Conservation (phyloP, 2,329 filamentous ascomycete genomes). For the Grosmannia penicillata region DNA sequence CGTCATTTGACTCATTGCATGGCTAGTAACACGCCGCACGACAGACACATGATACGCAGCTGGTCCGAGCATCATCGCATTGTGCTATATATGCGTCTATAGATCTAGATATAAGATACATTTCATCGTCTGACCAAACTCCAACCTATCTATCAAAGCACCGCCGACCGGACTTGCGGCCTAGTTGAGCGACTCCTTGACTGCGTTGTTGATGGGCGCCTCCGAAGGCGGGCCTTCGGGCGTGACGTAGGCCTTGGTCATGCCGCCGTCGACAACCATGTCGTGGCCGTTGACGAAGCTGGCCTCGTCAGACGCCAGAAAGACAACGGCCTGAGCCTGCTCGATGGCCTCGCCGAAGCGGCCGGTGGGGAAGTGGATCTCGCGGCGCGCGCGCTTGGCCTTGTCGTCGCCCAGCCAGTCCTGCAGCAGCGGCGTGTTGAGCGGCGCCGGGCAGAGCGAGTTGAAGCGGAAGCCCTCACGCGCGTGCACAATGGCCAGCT, state of each 20-base stretch:
- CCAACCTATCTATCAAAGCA: too few relatives aligned
- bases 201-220: conserved; percentile 46
- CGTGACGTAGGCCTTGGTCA: conserved; percentile 82
- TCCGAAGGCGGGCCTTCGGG: conserved; percentile 41
- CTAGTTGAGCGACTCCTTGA: conserved; percentile 23
- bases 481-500: conserved; percentile 84
- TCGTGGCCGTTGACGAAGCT: conserved; percentile 85
- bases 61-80: too few relatives aligned
- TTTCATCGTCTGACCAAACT: too few relatives aligned
- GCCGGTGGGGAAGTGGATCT: conserved; percentile 79
- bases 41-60: too few relatives aligned
- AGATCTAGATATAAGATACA: too few relatives aligned
- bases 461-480: conserved; percentile 85
- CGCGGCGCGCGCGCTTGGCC: conserved; percentile 65
- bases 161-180: too few relatives aligned
- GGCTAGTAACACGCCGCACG: too few relatives aligned
- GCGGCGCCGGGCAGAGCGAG: conserved; percentile 72
- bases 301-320: conserved; percentile 75
- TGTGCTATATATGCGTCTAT: too few relatives aligned
- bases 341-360: conserved; percentile 89
- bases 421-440: conserved; percentile 85
- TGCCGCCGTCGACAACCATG: conserved; percentile 89
- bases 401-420: conserved; percentile 85
- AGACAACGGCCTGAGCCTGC: conserved; percentile 79
- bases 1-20: too few relatives aligned